These are phyloP conservation scores for Capillidium rhysosporum DNA, from an alignment of 371 early-diverging fungal genomes.

Conservation along the genomic window DNA sequence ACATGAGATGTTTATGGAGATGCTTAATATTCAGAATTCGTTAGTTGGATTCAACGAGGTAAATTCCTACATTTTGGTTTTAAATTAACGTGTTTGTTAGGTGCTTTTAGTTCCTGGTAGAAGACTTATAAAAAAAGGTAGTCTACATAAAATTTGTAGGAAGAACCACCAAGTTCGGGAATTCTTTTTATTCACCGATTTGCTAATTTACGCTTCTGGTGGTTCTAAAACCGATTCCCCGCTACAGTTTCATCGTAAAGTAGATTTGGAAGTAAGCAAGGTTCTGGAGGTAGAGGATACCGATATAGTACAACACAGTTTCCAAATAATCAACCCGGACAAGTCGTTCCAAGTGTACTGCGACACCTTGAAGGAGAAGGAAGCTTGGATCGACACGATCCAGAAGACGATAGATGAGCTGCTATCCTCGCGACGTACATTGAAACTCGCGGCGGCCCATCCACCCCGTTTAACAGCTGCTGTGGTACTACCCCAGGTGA, in stretches of 20 bases:
- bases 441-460: constrained; percentile 20
- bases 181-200: constrained; percentile 49
- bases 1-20: constrained; percentile 45
- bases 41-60: constrained; percentile 27
- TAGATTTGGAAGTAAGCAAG: constrained; percentile 30
- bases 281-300: constrained; percentile 31
- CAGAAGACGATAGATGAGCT: constrained; percentile 23
- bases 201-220: constrained; percentile 38
- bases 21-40: constrained; percentile 38
- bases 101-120: constrained; percentile 41
- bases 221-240: constrained; percentile 8
- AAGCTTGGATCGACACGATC: constrained; percentile 35
- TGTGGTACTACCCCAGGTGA: constrained; percentile 12
- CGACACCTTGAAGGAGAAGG: constrained; percentile 22
- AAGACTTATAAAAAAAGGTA: constrained; percentile 30
- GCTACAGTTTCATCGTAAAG: constrained; percentile 32
- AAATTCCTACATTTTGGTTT: constrained; percentile 6
- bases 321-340: constrained; percentile 45
- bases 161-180: constrained; percentile 34
- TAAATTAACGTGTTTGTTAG: constrained; percentile 5
- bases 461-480: constrained; percentile 6
- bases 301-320: constrained; percentile 18
- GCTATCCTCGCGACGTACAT: constrained; percentile 23
- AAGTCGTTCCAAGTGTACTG: constrained; percentile 29
- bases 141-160: constrained; percentile 42